Evolutionary conservation across 2,329 filamentous ascomycete genomes (phyloP).

Genomic region (Cordyceps cicadae): DNA sequence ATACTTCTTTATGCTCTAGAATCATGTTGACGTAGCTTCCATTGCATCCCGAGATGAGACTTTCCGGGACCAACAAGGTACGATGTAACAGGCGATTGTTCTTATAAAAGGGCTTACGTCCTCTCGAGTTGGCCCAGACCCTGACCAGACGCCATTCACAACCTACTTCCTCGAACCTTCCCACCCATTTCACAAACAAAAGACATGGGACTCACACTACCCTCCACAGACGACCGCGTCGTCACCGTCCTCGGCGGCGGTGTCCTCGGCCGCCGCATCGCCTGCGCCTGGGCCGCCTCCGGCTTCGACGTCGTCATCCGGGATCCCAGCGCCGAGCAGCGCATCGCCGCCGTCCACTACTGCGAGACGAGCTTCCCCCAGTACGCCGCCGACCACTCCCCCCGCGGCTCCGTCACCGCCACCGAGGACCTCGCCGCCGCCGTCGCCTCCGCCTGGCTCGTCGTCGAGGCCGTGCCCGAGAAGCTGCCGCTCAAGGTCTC

Average conservation of each 20-base stretch:
- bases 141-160: not conserved
- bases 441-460: slow-evolving; percentile 40
- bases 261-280: slow-evolving; percentile 35
- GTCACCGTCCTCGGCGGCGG: slow-evolving; percentile 33
- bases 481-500: slow-evolving; percentile 39
- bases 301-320: slow-evolving; percentile 35
- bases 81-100: not conserved
- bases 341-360: slow-evolving; percentile 30
- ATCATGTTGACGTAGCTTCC: not conserved
- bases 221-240: slow-evolving; percentile 20
- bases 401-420: slow-evolving; percentile 21
- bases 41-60: not conserved
- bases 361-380: slow-evolving; percentile 26
- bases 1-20: not conserved
- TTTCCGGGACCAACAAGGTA: not conserved
- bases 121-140: not conserved
- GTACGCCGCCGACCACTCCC: slow-evolving; percentile 19
- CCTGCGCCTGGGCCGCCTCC: slow-evolving; percentile 30
- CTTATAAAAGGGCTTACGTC: not conserved
- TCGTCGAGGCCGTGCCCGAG: slow-evolving; percentile 47
- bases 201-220: slow-evolving; percentile 17
- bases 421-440: slow-evolving; percentile 31
- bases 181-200: not conserved
- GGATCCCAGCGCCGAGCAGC: slow-evolving; percentile 31
- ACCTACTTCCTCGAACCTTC: not conserved